Evolutionary conservation across 2,329 filamentous ascomycete species (phyloP), one percentile per base, ranked within the genome.

Genomic region (Neurospora crassa): DNA sequence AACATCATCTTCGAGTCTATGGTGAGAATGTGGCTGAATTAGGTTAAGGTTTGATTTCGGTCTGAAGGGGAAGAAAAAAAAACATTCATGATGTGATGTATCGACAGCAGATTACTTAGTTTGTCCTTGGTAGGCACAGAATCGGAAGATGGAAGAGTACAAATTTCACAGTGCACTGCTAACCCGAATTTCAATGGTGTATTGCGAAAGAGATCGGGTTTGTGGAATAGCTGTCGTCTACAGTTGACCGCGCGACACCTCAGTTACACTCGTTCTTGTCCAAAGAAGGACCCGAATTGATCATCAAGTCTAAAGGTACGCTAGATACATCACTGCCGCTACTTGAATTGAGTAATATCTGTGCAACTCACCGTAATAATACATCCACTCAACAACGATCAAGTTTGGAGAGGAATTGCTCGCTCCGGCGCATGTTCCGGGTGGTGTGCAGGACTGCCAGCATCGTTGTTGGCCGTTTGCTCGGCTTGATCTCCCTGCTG

Each of bases 401-500:
- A 14, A 29, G 47, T 3, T 3, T 63, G 53, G 24, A 63, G 53
- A 34, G 53, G 53, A 34, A 18, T 34, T 63, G 24, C 53, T 63
- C 24, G 53, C 53, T 63, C 53, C 16, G 53, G 53, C 24, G 34
- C 53, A 63, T 18, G 24, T 34, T 63, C 53, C 24, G 24, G 24
- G 14, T 34, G 34, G 53, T 63, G 53, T 29, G 34, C 24, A 63
- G 14, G 53, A 63, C 53, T 63, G 53, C 14, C 24, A 18, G 24
- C 53, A 63, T 63, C 24, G 6, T 63, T 34, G 53, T 34, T 71
- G 70, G 5, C 40, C 40, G 24, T 67, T 68, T n/a, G 47, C 70
- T n/a, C 40, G 63, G 40, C 34, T 69, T 45, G 67, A 29, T 72
- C 71, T n/a, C 47, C 70, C 53, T 69, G 69, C 34, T 69, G 53